Base-by-base conservation (phyloP, 2,329 filamentous ascomycete species). In the Colletotrichum sp. region DNA sequence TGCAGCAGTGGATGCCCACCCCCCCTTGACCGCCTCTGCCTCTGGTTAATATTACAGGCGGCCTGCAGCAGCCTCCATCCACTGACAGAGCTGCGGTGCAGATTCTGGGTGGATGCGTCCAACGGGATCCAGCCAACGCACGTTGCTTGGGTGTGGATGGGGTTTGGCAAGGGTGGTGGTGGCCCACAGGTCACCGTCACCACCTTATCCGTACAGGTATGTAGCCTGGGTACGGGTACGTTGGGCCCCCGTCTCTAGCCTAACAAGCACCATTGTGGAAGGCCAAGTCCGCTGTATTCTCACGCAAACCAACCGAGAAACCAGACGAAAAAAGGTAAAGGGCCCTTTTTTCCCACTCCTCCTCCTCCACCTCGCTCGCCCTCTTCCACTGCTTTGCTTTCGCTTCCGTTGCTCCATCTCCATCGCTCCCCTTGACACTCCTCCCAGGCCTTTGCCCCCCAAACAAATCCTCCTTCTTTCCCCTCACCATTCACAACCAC, bases 401-500 rank as follows among this genome's bases (percentile, higher is more conserved):
- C 63, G 59, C 64, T 64, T 75, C 34, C 39, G 18, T 48, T 48
- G 67, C 67, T 67, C 70, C 64, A 36, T 66, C 70, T 73, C 73
- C 69, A 48, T 65, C 73, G 43, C 70, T 30, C 63, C 43, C n/a
- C 66, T 34, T 39, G 43, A 48, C 43, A 48, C 43, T 72, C 66
- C 57, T 65, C 57, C 24, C 24, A 48, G 43, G 43, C 60, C 64
- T 75, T 75, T 75, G 63, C 63, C 73, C 70, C 73, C 73, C 70
- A 68, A 75, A 64, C 48, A 61, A 73, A 55, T 64, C 36, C 60
- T 59, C 68, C 59, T 65, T 71, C 48, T 68, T 77, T 67, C 75
- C 77, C 77, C 77, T 78, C 77, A 77, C 75, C 61, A 72, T 65
- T 66, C 59, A 71, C 67, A 76, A 68, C 59, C 59, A 55, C 61